Conservation (phyloP, 768 basidiomycete species). For the Mycena chlorophos region DNA sequence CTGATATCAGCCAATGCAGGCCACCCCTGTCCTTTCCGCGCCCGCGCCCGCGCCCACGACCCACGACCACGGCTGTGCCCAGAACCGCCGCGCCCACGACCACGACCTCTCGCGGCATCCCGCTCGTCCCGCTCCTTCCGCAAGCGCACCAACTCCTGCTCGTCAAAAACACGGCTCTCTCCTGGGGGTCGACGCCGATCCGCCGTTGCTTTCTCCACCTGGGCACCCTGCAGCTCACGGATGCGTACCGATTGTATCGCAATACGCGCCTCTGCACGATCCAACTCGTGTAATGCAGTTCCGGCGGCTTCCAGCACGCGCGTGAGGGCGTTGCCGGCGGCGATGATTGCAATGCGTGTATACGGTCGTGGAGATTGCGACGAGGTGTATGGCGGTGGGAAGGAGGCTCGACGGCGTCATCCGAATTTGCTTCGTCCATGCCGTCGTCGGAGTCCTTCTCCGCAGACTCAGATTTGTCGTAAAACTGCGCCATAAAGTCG, state of each 20-base stretch:
- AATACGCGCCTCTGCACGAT: background rate
- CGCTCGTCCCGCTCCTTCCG: background rate
- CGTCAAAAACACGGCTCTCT: background rate
- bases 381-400: background rate
- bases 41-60: background rate
- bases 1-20: background rate
- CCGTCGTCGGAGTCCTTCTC: background rate
- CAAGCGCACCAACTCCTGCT: background rate
- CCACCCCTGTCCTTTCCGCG: background rate
- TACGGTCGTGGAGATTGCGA: background rate
- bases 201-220: background rate
- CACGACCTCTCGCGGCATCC: background rate
- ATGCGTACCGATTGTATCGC: background rate
- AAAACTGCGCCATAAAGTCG: conserved; percentile 4
- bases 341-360: background rate
- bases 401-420: background rate
- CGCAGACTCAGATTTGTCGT: background rate
- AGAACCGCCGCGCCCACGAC: background rate
- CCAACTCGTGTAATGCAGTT: background rate
- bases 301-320: background rate
- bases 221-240: conserved; percentile 5
- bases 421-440: background rate
- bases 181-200: background rate
- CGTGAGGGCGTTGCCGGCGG: background rate
- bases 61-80: background rate